phyloP scores from a whole-genome alignment of 129 eudicot genomes.

The Pseudognaphalium luteoalbum region DNA sequence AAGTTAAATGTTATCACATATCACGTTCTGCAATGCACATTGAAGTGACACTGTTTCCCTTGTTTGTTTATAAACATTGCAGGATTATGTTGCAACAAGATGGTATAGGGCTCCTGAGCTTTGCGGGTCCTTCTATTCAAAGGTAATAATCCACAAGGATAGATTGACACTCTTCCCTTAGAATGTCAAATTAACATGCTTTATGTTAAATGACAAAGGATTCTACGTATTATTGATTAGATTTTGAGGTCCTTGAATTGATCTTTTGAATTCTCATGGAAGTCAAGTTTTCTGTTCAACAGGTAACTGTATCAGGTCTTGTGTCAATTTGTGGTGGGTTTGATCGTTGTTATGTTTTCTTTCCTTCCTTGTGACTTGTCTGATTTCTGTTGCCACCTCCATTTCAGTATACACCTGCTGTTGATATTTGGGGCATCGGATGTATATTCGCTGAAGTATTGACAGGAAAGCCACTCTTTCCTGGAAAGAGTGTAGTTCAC shows the following conservation, averaged over 20 bases:
- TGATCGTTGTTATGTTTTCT: neutral
- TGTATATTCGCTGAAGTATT: constrained; percentile 88
- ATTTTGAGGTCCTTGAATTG: constrained; percentile 28
- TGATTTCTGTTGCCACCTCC: constrained; percentile 4
- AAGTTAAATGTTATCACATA: neutral
- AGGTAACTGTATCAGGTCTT: constrained; percentile 24
- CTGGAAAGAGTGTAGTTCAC: constrained; percentile 87
- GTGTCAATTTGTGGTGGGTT: constrained; percentile 18
- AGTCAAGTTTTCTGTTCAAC: constrained; percentile 25
- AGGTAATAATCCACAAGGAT: constrained; percentile 42
- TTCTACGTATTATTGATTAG: constrained; percentile 19
- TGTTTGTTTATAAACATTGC: constrained; percentile 7
- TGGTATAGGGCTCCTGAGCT: constrained; percentile 96
- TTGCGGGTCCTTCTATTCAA: constrained; percentile 88
- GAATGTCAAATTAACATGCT: constrained; percentile 15
- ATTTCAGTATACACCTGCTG: constrained; percentile 86
- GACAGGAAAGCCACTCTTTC: constrained; percentile 82
- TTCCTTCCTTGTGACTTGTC: neutral
- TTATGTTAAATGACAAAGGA: constrained; percentile 16
- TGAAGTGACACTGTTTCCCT: neutral
- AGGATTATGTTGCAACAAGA: constrained; percentile 96
- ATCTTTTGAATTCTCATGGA: constrained; percentile 32
- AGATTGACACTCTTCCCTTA: constrained; percentile 11
- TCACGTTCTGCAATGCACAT: constrained; percentile 16
- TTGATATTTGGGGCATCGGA: constrained; percentile 90